phyloP scores from a whole-genome alignment of 768 basidiomycete species.

The Mycena maculata region DNA sequence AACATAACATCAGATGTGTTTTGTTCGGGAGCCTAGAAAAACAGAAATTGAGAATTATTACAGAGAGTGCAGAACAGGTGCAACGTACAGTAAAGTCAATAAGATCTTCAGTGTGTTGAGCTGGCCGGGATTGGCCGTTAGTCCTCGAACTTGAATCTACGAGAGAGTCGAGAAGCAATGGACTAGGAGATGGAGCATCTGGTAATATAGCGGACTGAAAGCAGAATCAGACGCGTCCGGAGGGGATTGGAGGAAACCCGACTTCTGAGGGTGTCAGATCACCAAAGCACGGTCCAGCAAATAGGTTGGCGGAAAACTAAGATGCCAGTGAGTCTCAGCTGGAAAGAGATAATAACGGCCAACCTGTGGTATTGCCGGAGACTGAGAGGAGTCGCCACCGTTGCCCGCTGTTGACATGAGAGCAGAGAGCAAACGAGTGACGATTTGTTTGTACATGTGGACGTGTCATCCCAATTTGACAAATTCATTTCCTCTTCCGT shows the following conservation, averaged over 20 bases:
- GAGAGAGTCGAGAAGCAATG: conserved; percentile 15
- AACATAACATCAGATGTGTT: background rate
- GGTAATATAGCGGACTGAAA: conserved; percentile 10
- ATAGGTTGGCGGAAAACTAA: conserved; percentile 30
- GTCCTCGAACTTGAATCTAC: background rate
- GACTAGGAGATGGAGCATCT: conserved; percentile 32
- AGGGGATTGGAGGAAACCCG: background rate
- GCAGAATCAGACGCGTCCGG: conserved; percentile 7
- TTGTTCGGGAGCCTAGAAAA: conserved; percentile 13
- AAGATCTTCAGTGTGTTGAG: conserved; percentile 6
- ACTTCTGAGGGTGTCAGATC: conserved; percentile 40
- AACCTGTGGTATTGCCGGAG: conserved; percentile 4
- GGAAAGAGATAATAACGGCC: background rate
- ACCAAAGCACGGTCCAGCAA: conserved; percentile 41
- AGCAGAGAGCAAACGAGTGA: background rate
- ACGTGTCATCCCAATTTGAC: background rate
- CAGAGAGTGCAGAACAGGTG: background rate
- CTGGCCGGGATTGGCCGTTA: background rate
- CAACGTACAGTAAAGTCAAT: conserved; percentile 15
- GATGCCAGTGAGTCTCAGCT: background rate
- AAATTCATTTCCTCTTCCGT: too few species aligned
- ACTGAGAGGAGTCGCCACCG: background rate
- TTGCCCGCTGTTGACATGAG: conserved; percentile 14
- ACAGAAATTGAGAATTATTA: background rate
- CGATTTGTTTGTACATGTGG: conserved; percentile 1